Evolutionary conservation across 2,329 filamentous ascomycete genomes (phyloP), one percentile per base, ranked within the genome.

Genomic region (Aspergillus spinulosporus): DNA sequence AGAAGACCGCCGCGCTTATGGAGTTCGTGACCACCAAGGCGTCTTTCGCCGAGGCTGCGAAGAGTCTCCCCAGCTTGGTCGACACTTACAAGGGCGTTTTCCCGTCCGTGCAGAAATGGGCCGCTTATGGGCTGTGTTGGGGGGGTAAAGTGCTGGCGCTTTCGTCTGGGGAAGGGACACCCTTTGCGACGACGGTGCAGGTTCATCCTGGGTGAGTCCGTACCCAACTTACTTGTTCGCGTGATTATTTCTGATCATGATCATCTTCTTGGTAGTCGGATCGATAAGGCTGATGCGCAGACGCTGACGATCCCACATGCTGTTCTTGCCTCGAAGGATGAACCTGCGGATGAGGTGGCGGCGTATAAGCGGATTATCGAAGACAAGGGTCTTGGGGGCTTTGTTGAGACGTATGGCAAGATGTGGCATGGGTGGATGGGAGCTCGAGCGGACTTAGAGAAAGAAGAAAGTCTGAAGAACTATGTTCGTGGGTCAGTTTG

Each of bases 381-480:
- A 1, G 75, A 73, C 39, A 74, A 68, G n/a, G 80, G 75, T 2
- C 73, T 81, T 56, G 84, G 85, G 66, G 80, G 85, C 60, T 64
- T 78, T 55, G 81, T 88, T 52, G 86, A 89, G 76, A 84, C 71
- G n/a, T 89, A 88, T 66, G 64, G 66, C 26, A 84, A 84, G 65
- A 87, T 88, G 79, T 80, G 86, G 67, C 87, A 90, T 72, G 87
- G 87, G 44, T 90, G 86, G 86, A 90, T 89, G 87, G 85, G 84
- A 1, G 86, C 87, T 1, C 81, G 86, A 28, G 78, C 82, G 0
- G 75, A 88, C 65, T 74, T 89, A 31, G 76, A 78, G 34, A 76
- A 87, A 46, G 73, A 78, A 48, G 74, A 73, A 43, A 79, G 78
- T 42, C 81, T 84, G 66, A 83, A 81, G 71, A 80, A 82, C 62